Evolutionary conservation across 2,329 filamentous ascomycete species (phyloP).

Genomic region (Moelleriella libera): DNA sequence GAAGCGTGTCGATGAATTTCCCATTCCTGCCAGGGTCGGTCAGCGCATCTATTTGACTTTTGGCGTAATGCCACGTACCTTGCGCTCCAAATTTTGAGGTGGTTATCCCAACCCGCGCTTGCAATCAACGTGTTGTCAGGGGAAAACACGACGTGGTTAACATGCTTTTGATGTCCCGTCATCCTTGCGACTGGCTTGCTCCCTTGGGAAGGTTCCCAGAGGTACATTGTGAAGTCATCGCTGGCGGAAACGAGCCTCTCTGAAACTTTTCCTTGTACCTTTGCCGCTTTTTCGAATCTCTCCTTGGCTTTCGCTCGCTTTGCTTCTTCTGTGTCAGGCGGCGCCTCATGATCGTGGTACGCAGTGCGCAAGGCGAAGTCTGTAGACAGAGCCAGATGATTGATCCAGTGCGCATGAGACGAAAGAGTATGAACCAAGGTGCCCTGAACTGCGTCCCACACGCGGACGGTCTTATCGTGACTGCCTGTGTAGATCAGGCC

Average conservation of each 20-base stretch:
- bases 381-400: conserved; percentile 84
- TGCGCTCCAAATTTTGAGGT: conserved; percentile 83
- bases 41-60: not conserved
- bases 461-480: conserved; percentile 83
- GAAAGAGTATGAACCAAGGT: conserved; percentile 67
- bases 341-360: conserved; percentile 68
- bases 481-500: conserved; percentile 72
- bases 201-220: conserved; percentile 72
- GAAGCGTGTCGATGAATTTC: conserved; percentile 73
- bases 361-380: conserved; percentile 79
- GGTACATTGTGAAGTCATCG: conserved; percentile 91
- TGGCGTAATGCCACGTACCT: conserved; percentile 27
- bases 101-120: conserved; percentile 84
- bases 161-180: conserved; percentile 90
- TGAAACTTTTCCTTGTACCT: conserved; percentile 57
- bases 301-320: conserved; percentile 63
- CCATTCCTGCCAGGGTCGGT: conserved; percentile 30
- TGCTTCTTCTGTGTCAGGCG: conserved; percentile 54
- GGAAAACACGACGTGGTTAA: conserved; percentile 91
- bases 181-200: conserved; percentile 79
- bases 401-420: conserved; percentile 87
- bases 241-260: conserved; percentile 83
- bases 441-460: conserved; percentile 74
- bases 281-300: conserved; percentile 76
- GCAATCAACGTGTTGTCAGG: conserved; percentile 81